Base-by-base conservation (phyloP, 305 asterid species). In the Fraxinus albicans region DNA sequence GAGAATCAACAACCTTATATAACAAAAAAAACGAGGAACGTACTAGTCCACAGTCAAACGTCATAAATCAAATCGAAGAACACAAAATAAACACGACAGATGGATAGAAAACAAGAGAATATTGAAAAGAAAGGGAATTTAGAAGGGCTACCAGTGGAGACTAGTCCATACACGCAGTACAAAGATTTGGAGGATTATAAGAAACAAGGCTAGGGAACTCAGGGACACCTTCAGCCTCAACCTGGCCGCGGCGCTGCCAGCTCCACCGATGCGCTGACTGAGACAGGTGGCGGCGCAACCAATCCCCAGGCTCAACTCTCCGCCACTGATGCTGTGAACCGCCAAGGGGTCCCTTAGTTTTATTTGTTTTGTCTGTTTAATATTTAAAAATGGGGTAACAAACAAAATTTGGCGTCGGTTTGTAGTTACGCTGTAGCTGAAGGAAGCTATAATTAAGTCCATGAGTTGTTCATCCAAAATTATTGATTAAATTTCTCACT, bases 181-280 rank as follows among this genome's bases (percentile, higher is more conserved):
- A 88, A 91, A 73, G 97, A 95, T 29, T 85, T 93, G 89, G 98
- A 95, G 84, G 98, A 95, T 83, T 94, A 94, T 91, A 94, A 93
- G 92, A 34, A 89, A 63, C 87, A 91, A 83, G 98, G 92, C 0
- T 95, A 94, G 13, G 99, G 99, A 44, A 89, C 97, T 0, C 83
- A 95, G 31, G 98, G 98, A 38, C 98, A 95, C 84, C 91, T 79
- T 8, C 86, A 92, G 27, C 94, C 95, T 19, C 58, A 86, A 15
- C 90, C 91, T 33, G 94, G 97, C 83, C 96, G 88, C 17, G 93
- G 93, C 60, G 96, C 99, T 67, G 93, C 94, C 73, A 85, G 83
- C 12, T 92, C 97, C 86, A 94, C 96, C 82, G 98, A 94, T 10
- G 98, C 97, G 23, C 98, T 97, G 25, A 94, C 93, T 63, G 69